A percentile compares a stretch with the other conserved stretches of the same genome.
phyloP scores from a whole-genome alignment of 768 basidiomycete genomes.

The Rhizopogon vulgaris region DNA sequence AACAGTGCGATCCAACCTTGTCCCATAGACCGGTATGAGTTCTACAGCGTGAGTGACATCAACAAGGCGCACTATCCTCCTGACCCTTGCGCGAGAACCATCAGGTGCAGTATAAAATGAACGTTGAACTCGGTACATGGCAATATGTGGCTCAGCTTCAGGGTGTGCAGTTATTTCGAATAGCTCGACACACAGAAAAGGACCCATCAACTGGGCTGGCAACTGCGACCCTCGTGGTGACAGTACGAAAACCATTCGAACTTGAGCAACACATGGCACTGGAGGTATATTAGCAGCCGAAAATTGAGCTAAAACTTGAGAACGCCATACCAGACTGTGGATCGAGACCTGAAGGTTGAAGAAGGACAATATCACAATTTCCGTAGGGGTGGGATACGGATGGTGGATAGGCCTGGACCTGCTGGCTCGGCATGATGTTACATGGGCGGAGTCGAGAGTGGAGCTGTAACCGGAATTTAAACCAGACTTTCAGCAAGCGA shows the following conservation, averaged over 20 bases:
- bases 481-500: too few species aligned
- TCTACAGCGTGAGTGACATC: not conserved
- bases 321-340: not conserved
- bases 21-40: not conserved
- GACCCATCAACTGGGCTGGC: not conserved
- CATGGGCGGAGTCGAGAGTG: too few species aligned
- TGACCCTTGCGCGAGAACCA: not conserved
- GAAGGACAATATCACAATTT: too few species aligned
- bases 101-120: not conserved
- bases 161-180: not conserved
- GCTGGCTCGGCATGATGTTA: too few species aligned
- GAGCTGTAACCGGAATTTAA: too few species aligned
- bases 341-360: too few species aligned
- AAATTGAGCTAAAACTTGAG: not conserved
- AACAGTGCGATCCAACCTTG: not conserved
- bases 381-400: too few species aligned
- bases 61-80: not conserved
- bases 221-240: not conserved
- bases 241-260: constrained; percentile 10
- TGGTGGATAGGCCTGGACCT: too few species aligned
- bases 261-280: constrained; percentile 7
- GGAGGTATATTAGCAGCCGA: not conserved
- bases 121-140: not conserved
- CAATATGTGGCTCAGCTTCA: not conserved
- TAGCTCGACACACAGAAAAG: constrained; percentile 1